phyloP scores from a whole-genome alignment of 139 green algal species.

The Ulvella scutata region DNA sequence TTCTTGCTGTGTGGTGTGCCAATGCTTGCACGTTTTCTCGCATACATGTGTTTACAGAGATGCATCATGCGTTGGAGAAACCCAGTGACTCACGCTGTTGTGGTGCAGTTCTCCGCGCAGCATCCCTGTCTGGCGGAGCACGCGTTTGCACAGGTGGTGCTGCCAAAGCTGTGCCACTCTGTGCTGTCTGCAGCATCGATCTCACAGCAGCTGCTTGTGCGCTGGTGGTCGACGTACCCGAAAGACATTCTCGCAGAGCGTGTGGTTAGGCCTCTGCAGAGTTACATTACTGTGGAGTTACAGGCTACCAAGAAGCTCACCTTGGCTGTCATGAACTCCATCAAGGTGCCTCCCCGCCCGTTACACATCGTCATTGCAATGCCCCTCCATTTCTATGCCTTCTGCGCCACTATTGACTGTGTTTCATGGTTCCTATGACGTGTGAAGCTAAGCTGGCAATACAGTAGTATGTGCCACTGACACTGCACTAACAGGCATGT shows the following conservation, averaged over 20 bases:
- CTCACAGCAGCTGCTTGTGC: slow-evolving; percentile 48
- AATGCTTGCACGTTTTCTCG: no score
- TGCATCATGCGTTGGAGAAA: background rate
- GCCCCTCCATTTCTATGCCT: no score
- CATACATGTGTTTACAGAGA: background rate
- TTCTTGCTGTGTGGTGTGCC: no score
- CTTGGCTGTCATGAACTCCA: slow-evolving; percentile 68
- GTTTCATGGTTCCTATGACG: no score
- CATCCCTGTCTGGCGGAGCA: slow-evolving; percentile 56
- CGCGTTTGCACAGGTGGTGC: slow-evolving; percentile 34
- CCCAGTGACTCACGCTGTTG: background rate
- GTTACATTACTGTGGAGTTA: slow-evolving; percentile 62
- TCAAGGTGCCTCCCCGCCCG: no score
- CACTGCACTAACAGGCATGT: no score
- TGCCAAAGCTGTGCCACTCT: slow-evolving; percentile 56
- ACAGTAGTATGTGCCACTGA: no score
- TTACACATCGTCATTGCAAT: background rate
- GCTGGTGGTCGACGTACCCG: slow-evolving; percentile 75
- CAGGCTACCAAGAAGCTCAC: slow-evolving; percentile 76
- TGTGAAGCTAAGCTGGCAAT: no score
- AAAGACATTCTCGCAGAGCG: slow-evolving; percentile 36
- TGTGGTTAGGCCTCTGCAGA: slow-evolving; percentile 53
- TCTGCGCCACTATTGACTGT: no score
- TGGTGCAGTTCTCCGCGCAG: slow-evolving; percentile 39
- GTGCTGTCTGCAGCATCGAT: slow-evolving; percentile 43